Evolutionary conservation across 768 basidiomycete genomes (phyloP), one percentile per base, ranked within the genome.

Genomic region (Aureoboletus auriporus): DNA sequence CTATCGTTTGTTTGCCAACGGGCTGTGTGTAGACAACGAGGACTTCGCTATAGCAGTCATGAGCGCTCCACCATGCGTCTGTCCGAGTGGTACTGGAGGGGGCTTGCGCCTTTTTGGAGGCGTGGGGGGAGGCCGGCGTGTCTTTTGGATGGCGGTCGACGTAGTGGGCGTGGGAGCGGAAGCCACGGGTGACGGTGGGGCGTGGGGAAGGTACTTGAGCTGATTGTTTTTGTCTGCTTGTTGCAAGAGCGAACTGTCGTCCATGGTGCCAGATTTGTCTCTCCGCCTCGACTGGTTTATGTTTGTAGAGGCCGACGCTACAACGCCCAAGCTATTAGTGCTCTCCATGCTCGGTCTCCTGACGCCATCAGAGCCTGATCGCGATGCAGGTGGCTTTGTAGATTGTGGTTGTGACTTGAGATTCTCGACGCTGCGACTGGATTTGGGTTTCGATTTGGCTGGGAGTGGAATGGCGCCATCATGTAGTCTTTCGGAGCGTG

Each of bases 51-150:
- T 84, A 1, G 82, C 71, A 7, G 80, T 81, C 30, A 86, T 81
- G 31, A 77, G 79, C 17, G 74, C 76, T 8, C 79, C 82, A 12
- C 75, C 59, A 46, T 75, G 72, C 1, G 74, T 75, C 42, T 63
- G 71, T 28, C 70, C 72, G 2, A 75, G 67, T 9, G 88, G 85
- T 39, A 84, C 73, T 13, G 86, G 83, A 30, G 88, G 87, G 1
- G 87, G 81, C 56, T 85, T 86, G 59, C 87, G 69, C 39, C 86
- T 73, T 59, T 81, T 80, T 4, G 76, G 76, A 16, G 85, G 84
- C 9, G 82, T 76, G n/a, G 87, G 82, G 0, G 86, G 83, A 3
- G 86, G 76, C 47, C 80, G 67, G 46, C 77, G 73, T 43, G 44
- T 40, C 48, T 63, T 64, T 27, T 51, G 60, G n/a, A 60, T 62